Percentiles rank a stretch among this genome's conserved stretches.
Evolutionary conservation across 2,329 filamentous ascomycete species (phyloP).

Genomic region (Xylaria sp.): DNA sequence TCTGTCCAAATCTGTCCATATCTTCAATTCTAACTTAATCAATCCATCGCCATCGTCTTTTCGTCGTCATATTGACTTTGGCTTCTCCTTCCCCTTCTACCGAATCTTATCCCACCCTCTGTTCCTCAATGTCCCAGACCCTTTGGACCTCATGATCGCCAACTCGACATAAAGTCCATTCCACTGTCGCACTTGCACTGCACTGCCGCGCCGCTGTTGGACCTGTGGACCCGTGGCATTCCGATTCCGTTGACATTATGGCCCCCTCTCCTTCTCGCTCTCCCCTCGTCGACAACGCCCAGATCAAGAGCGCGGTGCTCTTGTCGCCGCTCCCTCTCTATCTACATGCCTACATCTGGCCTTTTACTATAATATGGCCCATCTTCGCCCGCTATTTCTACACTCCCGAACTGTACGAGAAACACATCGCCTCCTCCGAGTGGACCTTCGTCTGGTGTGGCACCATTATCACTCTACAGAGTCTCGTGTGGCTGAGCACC

Average conservation of each 20-base stretch:
- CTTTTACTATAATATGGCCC: constrained; percentile 92
- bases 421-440: constrained; percentile 91
- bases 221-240: neutral
- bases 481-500: constrained; percentile 92
- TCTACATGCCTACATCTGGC: constrained; percentile 91
- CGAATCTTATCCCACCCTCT: neutral
- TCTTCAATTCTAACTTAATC: too few relatives aligned
- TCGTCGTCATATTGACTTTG: too few relatives aligned
- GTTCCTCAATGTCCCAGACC: constrained; percentile 1
- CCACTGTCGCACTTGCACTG: neutral
- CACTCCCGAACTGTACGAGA: constrained; percentile 83
- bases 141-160: constrained; percentile 29
- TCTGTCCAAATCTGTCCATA: too few relatives aligned
- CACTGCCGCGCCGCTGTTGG: neutral
- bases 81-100: too few relatives aligned
- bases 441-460: constrained; percentile 98
- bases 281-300: constrained; percentile 88
- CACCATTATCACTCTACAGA: constrained; percentile 86
- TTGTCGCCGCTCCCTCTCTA: constrained; percentile 85
- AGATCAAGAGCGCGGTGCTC: constrained; percentile 88
- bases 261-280: constrained; percentile 63
- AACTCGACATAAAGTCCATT: constrained; percentile 28
- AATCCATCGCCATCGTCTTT: too few relatives aligned
- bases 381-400: constrained; percentile 90
- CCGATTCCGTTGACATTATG: constrained; percentile 28